Evolutionary conservation across 1,139 yeast species (phyloP).

Genomic region (Tardiomyces blankii): DNA sequence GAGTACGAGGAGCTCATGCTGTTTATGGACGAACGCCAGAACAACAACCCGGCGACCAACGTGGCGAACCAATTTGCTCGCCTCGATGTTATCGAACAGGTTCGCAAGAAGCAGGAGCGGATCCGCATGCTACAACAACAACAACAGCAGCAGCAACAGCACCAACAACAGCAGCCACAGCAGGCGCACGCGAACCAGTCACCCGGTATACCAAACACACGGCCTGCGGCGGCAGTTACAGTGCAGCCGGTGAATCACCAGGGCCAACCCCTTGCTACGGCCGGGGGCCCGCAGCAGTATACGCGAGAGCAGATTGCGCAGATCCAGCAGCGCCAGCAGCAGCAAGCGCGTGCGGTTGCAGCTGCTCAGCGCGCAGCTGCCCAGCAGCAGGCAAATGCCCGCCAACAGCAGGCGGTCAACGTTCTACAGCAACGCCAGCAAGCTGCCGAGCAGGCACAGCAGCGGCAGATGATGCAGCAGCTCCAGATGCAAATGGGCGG

Average conservation of each 20-base stretch:
- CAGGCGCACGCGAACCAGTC: background rate
- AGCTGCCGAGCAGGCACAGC: slow-evolving; percentile 3
- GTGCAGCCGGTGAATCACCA: background rate
- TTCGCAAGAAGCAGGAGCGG: slow-evolving; percentile 25
- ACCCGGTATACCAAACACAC: too few relatives aligned
- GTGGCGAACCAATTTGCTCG: slow-evolving; percentile 30
- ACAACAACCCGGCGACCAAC: slow-evolving; percentile 9
- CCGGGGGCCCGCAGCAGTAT: background rate
- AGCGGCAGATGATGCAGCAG: slow-evolving; percentile 1
- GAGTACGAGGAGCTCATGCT: slow-evolving; percentile 90
- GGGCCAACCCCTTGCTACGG: background rate
- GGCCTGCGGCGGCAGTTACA: background rate
- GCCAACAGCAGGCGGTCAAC: slow-evolving; percentile 10
- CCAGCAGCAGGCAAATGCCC: slow-evolving; percentile 11
- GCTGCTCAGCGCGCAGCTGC: slow-evolving; percentile 7
- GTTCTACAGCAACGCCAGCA: slow-evolving; percentile 11
- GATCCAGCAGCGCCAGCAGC: slow-evolving; percentile 1
- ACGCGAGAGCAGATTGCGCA: background rate
- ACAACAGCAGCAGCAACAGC: slow-evolving; percentile 10
- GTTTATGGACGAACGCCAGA: slow-evolving; percentile 25
- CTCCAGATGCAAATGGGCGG: slow-evolving; percentile 2
- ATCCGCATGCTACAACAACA: slow-evolving; percentile 13
- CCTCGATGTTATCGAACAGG: slow-evolving; percentile 30
- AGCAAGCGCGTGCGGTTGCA: background rate
- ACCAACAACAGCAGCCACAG: slow-evolving; percentile 1